Conservation (phyloP, 306 rosid genomes). For the Quercus berberidifolia region DNA sequence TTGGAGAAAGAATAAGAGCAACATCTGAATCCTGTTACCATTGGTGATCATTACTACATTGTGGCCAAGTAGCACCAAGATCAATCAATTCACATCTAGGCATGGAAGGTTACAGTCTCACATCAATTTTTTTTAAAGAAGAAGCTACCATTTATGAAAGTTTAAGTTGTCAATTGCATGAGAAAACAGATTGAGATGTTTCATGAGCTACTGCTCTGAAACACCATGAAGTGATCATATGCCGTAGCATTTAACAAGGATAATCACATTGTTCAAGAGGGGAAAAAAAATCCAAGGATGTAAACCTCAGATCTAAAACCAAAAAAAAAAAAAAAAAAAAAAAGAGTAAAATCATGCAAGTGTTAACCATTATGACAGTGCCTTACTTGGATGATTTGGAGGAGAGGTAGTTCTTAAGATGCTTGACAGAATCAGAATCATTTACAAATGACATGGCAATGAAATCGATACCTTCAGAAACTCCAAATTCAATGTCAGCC, state of each 20-base stretch:
- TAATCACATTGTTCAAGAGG: constrained; percentile 4
- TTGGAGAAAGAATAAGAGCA: neutral
- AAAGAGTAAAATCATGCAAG: neutral
- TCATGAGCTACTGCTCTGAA: neutral
- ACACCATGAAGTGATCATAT: neutral
- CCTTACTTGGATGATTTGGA: constrained; percentile 68
- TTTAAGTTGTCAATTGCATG: neutral
- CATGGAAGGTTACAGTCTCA: neutral
- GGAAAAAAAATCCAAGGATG: neutral
- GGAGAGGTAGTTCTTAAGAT: constrained; percentile 62
- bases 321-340: neutral
- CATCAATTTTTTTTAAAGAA: neutral
- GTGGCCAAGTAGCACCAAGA: neutral
- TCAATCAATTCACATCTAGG: neutral
- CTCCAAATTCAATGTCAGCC: constrained; percentile 76
- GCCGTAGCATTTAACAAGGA: neutral
- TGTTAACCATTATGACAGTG: constrained; percentile 1
- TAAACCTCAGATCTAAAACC: neutral
- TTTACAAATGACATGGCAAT: constrained; percentile 85
- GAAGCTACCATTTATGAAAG: neutral
- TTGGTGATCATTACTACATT: neutral
- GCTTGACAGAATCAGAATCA: constrained; percentile 52
- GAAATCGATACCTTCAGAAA: constrained; percentile 70
- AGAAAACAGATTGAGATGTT: neutral
- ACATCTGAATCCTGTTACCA: neutral